phyloP scores from a whole-genome alignment of 495 filamentous ascomycete species.

The Evernia prunastri region DNA sequence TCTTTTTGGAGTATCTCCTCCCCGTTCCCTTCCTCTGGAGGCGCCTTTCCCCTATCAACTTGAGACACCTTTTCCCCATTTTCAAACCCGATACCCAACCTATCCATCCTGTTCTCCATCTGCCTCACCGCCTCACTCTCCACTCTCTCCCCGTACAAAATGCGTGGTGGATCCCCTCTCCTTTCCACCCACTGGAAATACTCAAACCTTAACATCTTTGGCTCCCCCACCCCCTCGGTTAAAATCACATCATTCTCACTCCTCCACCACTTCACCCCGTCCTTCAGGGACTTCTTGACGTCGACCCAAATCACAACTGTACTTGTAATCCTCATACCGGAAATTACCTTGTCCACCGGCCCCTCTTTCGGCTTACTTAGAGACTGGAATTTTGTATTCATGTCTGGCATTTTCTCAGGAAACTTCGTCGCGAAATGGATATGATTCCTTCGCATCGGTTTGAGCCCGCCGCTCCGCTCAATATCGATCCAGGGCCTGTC shows the following conservation, averaged over 20 bases:
- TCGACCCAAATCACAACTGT: conserved; percentile 72
- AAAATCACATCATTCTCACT: conserved; percentile 77
- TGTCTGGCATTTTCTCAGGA: conserved; percentile 35
- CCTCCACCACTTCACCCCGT: conserved; percentile 70
- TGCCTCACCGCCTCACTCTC: conserved; percentile 6
- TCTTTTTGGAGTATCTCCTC: neutral
- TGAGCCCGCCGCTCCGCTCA: conserved; percentile 63
- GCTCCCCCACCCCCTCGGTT: conserved; percentile 35
- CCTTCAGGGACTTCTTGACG: conserved; percentile 56
- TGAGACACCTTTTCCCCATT: neutral
- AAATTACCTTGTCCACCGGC: conserved; percentile 52
- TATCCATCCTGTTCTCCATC: conserved; percentile 5
- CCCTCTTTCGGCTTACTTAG: conserved; percentile 7
- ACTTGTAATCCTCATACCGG: conserved; percentile 76
- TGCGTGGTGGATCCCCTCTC: conserved; percentile 19
- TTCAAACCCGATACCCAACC: neutral
- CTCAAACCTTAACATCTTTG: conserved; percentile 45
- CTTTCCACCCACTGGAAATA: conserved; percentile 53
- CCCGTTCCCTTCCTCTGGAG: neutral
- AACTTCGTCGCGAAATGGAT: conserved; percentile 77
- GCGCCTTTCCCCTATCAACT: neutral
- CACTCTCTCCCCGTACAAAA: conserved; percentile 7
- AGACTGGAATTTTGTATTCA: conserved; percentile 24
- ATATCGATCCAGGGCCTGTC: conserved; percentile 69
- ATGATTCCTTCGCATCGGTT: conserved; percentile 73